Percentiles rank a stretch among this genome's conserved stretches.
Conservation (phyloP, 805 yeast species). For the Wickerhamomyces hampshirensis region DNA sequence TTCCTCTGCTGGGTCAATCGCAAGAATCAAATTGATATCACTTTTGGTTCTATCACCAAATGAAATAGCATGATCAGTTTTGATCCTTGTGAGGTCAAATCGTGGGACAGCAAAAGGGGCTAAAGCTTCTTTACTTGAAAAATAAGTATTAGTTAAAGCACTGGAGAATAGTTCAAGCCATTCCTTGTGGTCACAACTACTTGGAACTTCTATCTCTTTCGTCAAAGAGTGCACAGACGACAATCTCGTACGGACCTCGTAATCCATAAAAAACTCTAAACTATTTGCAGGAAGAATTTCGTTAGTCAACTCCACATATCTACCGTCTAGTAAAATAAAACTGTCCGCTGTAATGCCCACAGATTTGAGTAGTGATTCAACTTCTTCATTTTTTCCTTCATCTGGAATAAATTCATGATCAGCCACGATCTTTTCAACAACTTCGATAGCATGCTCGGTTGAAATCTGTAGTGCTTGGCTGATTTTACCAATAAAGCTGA, state of each 20-base stretch:
- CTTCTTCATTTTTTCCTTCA: conserved; percentile 1
- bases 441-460: conserved; percentile 10
- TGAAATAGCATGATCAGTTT: conserved; percentile 19
- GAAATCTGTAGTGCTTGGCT: conserved; percentile 16
- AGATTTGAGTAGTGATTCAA: conserved; percentile 23
- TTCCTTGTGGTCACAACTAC: conserved; percentile 26
- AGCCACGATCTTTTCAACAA: conserved; percentile 9
- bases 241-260: conserved; percentile 45
- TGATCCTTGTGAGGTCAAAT: conserved; percentile 36
- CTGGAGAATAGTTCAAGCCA: conserved; percentile 46
- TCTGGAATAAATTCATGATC: conserved; percentile 12
- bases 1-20: conserved; percentile 72
- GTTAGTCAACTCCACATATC: conserved; percentile 36
- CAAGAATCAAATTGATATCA: conserved; percentile 49
- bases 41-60: conserved; percentile 25
- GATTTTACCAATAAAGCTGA: conserved; percentile 16
- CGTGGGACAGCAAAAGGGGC: conserved; percentile 41
- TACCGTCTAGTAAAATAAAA: conserved; percentile 50
- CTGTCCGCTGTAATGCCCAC: conserved; percentile 32
- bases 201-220: conserved; percentile 13
- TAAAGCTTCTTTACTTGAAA: conserved; percentile 23
- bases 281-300: conserved; percentile 23
- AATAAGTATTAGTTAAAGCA: conserved; percentile 39
- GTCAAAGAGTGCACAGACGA: conserved; percentile 25
- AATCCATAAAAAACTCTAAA: conserved; percentile 36